Percentiles rank a stretch among this genome's conserved stretches.
Conservation (phyloP, 2,329 filamentous ascomycete genomes). For the Aschersonia sp. region DNA sequence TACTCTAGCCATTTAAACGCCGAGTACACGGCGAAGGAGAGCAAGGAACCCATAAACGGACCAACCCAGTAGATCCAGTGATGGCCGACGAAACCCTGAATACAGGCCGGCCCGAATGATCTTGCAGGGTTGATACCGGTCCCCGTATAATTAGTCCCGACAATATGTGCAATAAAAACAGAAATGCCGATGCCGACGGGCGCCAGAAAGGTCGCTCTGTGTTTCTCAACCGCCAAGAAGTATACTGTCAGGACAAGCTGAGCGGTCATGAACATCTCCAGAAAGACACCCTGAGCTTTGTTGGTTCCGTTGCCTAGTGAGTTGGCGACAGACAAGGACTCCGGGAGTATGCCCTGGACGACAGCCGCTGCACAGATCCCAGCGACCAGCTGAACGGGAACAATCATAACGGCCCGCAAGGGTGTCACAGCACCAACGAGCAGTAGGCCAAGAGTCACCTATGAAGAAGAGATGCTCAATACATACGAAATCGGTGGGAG, state of each 20-base stretch:
- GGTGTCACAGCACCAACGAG: conserved; percentile 41
- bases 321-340: conserved; percentile 39
- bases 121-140: conserved; percentile 35
- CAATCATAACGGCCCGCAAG: conserved; percentile 33
- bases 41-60: conserved; percentile 30
- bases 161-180: conserved; percentile 45
- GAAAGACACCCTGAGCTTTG: conserved; percentile 44
- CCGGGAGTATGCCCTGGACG: conserved; percentile 42
- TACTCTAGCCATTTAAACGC: conserved; percentile 37
- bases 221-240: conserved; percentile 61
- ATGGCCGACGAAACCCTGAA: conserved; percentile 27
- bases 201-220: conserved; percentile 56
- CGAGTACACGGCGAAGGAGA: conserved; percentile 35
- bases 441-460: conserved; percentile 44
- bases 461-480: background rate
- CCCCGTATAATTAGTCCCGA: conserved; percentile 30
- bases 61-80: conserved; percentile 43
- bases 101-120: conserved; percentile 32
- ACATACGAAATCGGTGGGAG: too few relatives aligned
- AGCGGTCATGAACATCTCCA: conserved; percentile 52
- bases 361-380: conserved; percentile 45
- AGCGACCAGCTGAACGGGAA: conserved; percentile 42
- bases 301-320: conserved; percentile 34
- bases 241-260: conserved; percentile 50
- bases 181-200: conserved; percentile 59